Evolutionary conservation across 768 basidiomycete genomes (phyloP), one percentile per base, ranked within the genome.

Genomic region (Boletus fagicola): DNA sequence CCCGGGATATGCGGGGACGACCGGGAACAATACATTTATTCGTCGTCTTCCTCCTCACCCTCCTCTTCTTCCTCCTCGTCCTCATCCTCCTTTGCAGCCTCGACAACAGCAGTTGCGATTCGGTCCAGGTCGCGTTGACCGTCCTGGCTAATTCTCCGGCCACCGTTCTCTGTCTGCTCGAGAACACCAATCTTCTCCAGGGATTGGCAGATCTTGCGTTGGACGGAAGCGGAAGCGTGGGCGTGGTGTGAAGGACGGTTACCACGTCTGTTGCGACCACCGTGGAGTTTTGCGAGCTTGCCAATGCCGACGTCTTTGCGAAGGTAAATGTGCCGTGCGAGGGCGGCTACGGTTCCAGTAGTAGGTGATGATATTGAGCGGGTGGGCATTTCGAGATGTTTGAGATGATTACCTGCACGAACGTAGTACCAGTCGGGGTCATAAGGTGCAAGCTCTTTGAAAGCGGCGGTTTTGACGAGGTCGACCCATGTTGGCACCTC

Each of bases 381-480:
- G 45, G 18, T 8, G 5, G 7, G 36, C 0, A 33, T 18, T 24
- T 47, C 11, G 36, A 38, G 2, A 26, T 20, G 39, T 13, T 40
- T 0, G 22, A 33, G 6, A 43, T 26, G 83, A 86, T 73, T 70
- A 97, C 95, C 95, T 78, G 96, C 92, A 70, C 97, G 93, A 74
- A 96, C 83, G 79, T 98, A 99, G 84, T 87, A 99, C 97, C 97
- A 99, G 77, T 99, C 97, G 43, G 93, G 91, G 77, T 98, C 94
- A 79, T 98, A 98, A 53, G 97, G 97, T 53, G 95, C 96, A 59
- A 97, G 92, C 79, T 99, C 97, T 77, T 98, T 98, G 84, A 82
- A 94, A 58, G 90, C 80, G 74, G 92, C 96, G 60, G 97, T 99
- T 83, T 99, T 99, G 74, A 99, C 97, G 68, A 98, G 79, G 76